Conservation (phyloP, 2,329 filamentous ascomycete genomes). For the Venturia nashicola region DNA sequence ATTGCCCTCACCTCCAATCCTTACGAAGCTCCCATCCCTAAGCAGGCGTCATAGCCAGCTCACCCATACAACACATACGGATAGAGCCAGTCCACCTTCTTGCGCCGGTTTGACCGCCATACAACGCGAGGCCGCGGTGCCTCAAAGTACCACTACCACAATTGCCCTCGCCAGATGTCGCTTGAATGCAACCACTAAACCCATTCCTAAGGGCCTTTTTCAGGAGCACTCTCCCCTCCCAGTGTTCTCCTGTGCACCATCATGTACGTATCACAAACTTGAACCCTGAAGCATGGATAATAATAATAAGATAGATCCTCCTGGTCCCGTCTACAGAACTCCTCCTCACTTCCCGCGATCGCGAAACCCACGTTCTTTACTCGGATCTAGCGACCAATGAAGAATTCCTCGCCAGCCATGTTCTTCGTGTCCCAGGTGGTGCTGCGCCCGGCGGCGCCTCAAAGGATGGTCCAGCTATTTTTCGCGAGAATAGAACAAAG, state of each 20-base stretch:
- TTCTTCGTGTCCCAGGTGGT: slow-evolving; percentile 64
- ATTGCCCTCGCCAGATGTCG: slow-evolving; percentile 18
- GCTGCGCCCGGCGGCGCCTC: slow-evolving; percentile 33
- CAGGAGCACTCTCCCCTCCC: slow-evolving; percentile 80
- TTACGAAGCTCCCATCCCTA: not conserved
- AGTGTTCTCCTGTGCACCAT: slow-evolving; percentile 85
- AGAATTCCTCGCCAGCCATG: slow-evolving; percentile 94
- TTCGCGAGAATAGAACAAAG: slow-evolving; percentile 82
- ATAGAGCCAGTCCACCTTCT: not conserved
- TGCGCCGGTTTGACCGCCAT: slow-evolving; percentile 3
- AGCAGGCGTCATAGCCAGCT: slow-evolving; percentile 2
- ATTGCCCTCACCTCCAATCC: not conserved
- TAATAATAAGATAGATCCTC: slow-evolving; percentile 46
- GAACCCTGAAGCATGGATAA: not conserved
- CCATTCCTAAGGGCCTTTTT: slow-evolving; percentile 98
- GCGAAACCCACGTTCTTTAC: slow-evolving; percentile 66
- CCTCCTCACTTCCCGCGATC: slow-evolving; percentile 76
- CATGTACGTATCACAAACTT: slow-evolving; percentile 42
- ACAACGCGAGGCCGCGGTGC: slow-evolving; percentile 6
- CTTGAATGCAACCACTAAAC: slow-evolving; percentile 96
- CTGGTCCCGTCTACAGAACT: slow-evolving; percentile 90
- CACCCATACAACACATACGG: not conserved
- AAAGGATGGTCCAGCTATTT: slow-evolving; percentile 38
- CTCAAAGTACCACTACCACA: not conserved
- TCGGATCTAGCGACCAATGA: slow-evolving; percentile 77